These are phyloP conservation scores for Ceratocystis destructans DNA, from an alignment of 2,329 filamentous ascomycete species.

Conservation along the genomic window DNA sequence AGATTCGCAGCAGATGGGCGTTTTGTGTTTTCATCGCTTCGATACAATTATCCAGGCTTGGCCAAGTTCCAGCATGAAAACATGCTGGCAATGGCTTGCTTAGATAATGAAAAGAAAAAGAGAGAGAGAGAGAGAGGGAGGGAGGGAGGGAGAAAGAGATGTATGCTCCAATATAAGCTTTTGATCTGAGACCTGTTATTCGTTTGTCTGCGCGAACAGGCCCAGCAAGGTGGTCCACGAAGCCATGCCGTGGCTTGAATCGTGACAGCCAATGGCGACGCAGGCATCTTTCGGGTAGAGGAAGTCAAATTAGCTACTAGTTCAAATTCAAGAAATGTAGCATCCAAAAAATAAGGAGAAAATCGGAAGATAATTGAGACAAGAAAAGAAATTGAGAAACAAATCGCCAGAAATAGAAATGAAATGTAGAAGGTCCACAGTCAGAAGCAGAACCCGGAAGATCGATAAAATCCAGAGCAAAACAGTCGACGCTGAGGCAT, in stretches of 20 bases:
- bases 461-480: background rate
- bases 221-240: too few relatives aligned
- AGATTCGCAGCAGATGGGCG: background rate
- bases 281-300: too few relatives aligned
- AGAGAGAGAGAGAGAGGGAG: constrained; percentile 15
- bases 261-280: too few relatives aligned
- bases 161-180: too few relatives aligned
- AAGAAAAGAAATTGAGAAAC: constrained; percentile 17
- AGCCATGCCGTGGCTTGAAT: too few relatives aligned
- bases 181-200: background rate
- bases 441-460: background rate
- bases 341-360: constrained; percentile 18
- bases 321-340: constrained; percentile 15
- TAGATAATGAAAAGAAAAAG: constrained; percentile 21
- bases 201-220: background rate
- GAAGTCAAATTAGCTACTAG: background rate
- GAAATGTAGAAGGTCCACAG: constrained; percentile 1
- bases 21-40: constrained; percentile 21
- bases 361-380: constrained; percentile 7
- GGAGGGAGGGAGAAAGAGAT: constrained; percentile 10
- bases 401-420: constrained; percentile 19
- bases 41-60: background rate
- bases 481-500: background rate
- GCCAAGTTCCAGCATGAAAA: background rate
- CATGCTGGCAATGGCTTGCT: background rate